These are phyloP conservation scores for Dipteronia sinensis DNA, from an alignment of 345 rosid species.

Conservation along the genomic window DNA sequence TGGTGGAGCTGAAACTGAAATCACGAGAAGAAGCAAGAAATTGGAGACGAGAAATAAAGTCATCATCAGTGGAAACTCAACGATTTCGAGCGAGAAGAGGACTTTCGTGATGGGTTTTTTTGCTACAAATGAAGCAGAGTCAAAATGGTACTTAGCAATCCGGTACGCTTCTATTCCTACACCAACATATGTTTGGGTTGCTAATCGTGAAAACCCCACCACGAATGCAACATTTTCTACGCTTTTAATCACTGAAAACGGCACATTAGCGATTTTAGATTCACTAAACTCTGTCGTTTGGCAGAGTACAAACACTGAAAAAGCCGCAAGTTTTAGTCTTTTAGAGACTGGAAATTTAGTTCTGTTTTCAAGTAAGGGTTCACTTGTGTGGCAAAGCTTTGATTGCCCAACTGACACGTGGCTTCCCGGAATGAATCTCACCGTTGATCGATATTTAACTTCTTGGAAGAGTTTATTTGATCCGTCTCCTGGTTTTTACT, in stretches of 20 bases:
- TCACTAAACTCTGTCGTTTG: constrained; percentile 36
- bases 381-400: constrained; percentile 57
- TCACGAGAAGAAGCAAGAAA: neutral
- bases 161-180: constrained; percentile 55
- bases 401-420: constrained; percentile 60
- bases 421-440: constrained; percentile 58
- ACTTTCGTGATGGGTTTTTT: constrained; percentile 60
- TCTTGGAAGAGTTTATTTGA: constrained; percentile 52
- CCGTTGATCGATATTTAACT: constrained; percentile 26
- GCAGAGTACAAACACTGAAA: constrained; percentile 41
- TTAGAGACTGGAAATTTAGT: constrained; percentile 57
- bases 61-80: constrained; percentile 45
- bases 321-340: constrained; percentile 25
- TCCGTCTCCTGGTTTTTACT: constrained; percentile 46
- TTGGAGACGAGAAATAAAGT: constrained; percentile 24
- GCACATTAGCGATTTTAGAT: constrained; percentile 42
- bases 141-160: constrained; percentile 53
- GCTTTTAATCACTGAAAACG: constrained; percentile 29
- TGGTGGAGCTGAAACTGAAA: neutral
- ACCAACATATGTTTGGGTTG: constrained; percentile 57
- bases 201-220: constrained; percentile 48
- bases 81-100: constrained; percentile 44
- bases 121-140: constrained; percentile 37
- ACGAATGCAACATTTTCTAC: constrained; percentile 28
- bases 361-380: constrained; percentile 30